Evolutionary conservation across 192 early-diverging fungal genomes (phyloP).

Genomic region (Coemansia sp.): DNA sequence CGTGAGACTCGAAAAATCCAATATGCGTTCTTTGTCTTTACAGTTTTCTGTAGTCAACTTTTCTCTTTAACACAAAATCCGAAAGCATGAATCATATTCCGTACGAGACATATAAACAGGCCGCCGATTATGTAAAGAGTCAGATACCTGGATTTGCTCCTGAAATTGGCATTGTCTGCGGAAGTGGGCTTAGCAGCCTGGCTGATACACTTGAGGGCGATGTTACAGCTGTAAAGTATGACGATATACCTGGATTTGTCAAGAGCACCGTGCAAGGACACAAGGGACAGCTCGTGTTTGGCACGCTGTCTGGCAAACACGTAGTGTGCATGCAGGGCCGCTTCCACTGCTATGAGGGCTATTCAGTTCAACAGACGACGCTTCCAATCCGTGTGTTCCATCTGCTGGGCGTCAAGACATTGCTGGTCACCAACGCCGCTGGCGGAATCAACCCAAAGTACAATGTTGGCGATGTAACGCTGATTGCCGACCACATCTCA

Average conservation of each 20-base stretch:
- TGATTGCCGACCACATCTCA: slow-evolving; percentile 79
- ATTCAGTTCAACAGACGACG: slow-evolving; percentile 71
- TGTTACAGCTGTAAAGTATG: slow-evolving; percentile 66
- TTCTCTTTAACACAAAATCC: not conserved
- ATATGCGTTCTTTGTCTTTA: no score
- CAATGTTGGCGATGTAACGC: slow-evolving; percentile 82
- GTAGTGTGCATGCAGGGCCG: slow-evolving; percentile 89
- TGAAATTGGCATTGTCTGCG: slow-evolving; percentile 82
- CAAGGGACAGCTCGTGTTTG: slow-evolving; percentile 74
- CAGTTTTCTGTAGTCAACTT: no score
- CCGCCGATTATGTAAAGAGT: slow-evolving; percentile 31
- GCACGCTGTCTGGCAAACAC: slow-evolving; percentile 68
- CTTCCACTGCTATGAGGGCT: slow-evolving; percentile 91
- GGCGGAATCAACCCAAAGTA: slow-evolving; percentile 79
- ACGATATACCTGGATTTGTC: slow-evolving; percentile 85
- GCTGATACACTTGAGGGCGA: slow-evolving; percentile 68
- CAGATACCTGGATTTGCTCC: slow-evolving; percentile 29
- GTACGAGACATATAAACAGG: slow-evolving; percentile 36
- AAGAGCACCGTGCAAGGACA: slow-evolving; percentile 63
- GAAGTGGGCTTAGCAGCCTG: slow-evolving; percentile 82
- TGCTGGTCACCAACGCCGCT: slow-evolving; percentile 86
- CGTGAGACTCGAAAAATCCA: not conserved
- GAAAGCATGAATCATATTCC: slow-evolving; percentile 29
- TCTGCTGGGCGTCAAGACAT: slow-evolving; percentile 72
- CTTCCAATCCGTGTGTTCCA: slow-evolving; percentile 87